Evolutionary conservation across 768 basidiomycete genomes (phyloP).

Genomic region (Gloeophyllum trabeum): DNA sequence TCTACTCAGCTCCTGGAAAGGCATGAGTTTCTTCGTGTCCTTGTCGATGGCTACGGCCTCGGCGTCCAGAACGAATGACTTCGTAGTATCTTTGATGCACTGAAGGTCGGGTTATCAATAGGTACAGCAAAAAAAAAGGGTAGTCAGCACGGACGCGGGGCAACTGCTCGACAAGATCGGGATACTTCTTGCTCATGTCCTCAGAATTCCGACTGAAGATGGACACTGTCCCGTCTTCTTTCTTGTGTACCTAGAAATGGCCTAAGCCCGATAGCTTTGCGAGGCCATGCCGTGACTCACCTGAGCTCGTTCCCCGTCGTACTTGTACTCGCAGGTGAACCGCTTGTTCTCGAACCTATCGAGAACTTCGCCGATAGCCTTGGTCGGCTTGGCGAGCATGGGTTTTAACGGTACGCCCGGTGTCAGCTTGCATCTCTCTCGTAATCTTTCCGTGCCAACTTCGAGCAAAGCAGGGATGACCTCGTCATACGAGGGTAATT

Average conservation of each 20-base stretch:
- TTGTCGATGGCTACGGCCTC: slow-evolving; percentile 96
- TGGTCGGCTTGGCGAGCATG: slow-evolving; percentile 98
- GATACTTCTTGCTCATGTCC: slow-evolving; percentile 99
- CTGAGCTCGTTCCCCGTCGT: slow-evolving; percentile 97
- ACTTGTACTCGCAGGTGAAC: slow-evolving; percentile 99
- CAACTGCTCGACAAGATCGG: slow-evolving; percentile 91
- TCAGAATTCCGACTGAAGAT: slow-evolving; percentile 97
- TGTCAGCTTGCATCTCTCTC: slow-evolving; percentile 75
- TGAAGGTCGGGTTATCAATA: slow-evolving; percentile 17
- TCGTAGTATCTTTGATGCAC: slow-evolving; percentile 78
- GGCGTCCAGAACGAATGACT: slow-evolving; percentile 90
- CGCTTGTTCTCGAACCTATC: slow-evolving; percentile 92
- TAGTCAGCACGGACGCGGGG: slow-evolving; percentile 45
- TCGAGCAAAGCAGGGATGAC: slow-evolving; percentile 86
- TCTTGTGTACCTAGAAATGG: slow-evolving; percentile 59
- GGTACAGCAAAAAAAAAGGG: neutral
- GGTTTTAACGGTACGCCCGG: slow-evolving; percentile 96
- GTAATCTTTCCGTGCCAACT: slow-evolving; percentile 60
- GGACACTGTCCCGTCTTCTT: slow-evolving; percentile 73
- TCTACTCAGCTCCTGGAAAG: slow-evolving; percentile 93
- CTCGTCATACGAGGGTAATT: slow-evolving; percentile 85
- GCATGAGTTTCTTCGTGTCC: slow-evolving; percentile 76
- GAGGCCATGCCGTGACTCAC: slow-evolving; percentile 22
- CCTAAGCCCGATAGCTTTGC: neutral
- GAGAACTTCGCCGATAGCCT: slow-evolving; percentile 95